A percentile compares a stretch with the other conserved stretches of the same genome.
phyloP scores from a whole-genome alignment of 2,329 filamentous ascomycete species.

The Epichloe scottii region DNA sequence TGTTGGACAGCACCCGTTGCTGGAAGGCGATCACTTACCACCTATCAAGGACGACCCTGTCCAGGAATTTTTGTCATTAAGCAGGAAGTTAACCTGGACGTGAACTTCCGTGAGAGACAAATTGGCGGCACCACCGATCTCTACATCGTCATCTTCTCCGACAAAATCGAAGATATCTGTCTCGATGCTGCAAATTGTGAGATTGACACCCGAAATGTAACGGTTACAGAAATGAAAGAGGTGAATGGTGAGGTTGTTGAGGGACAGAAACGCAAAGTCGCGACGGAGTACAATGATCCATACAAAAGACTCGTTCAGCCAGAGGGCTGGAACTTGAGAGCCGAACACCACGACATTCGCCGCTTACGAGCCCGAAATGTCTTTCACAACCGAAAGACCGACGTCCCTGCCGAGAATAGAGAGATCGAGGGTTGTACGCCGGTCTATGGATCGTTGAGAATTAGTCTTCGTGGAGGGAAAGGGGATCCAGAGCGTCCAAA shows the following conservation, averaged over 20 bases:
- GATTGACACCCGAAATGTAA: slow-evolving; percentile 41
- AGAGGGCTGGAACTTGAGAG: slow-evolving; percentile 45
- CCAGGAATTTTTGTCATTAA: slow-evolving; percentile 48
- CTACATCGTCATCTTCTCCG: slow-evolving; percentile 53
- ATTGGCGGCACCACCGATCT: slow-evolving; percentile 73
- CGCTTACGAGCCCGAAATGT: slow-evolving; percentile 51
- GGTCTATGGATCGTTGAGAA: slow-evolving; percentile 38
- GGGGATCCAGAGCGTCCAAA: slow-evolving; percentile 26
- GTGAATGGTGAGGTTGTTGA: slow-evolving; percentile 22
- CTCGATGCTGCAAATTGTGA: slow-evolving; percentile 52
- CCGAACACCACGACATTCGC: slow-evolving; percentile 65
- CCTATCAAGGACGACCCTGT: slow-evolving; percentile 23
- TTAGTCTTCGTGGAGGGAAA: slow-evolving; percentile 27
- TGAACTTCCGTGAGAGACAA: slow-evolving; percentile 67
- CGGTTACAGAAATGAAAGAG: slow-evolving; percentile 31
- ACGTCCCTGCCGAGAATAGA: slow-evolving; percentile 42
- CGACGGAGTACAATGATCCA: slow-evolving; percentile 44
- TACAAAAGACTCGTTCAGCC: slow-evolving; percentile 54
- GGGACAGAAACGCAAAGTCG: slow-evolving; percentile 27
- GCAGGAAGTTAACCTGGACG: slow-evolving; percentile 79
- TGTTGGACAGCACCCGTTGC: slow-evolving; percentile 15
- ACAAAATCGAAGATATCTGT: slow-evolving; percentile 44
- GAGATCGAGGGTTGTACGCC: slow-evolving; percentile 44
- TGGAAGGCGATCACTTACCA: slow-evolving; percentile 20
- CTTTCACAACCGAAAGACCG: slow-evolving; percentile 36